phyloP scores from a whole-genome alignment of 2,329 filamentous ascomycete genomes.

The Sporothrix mexicana region DNA sequence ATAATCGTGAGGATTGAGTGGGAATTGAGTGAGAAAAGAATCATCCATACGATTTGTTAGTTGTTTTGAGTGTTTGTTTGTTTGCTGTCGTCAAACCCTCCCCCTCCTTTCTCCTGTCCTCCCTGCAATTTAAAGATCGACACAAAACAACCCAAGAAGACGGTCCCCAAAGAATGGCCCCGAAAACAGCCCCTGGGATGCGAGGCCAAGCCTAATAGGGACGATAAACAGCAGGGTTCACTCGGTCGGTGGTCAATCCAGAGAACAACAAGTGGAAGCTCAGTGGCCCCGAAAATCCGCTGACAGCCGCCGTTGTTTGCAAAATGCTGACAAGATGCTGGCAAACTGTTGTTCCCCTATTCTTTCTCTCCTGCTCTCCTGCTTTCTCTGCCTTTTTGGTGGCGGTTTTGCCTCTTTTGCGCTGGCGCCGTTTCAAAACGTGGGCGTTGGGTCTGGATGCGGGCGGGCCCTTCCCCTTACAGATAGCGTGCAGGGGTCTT shows the following conservation, averaged over 20 bases:
- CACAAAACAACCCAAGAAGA: constrained; percentile 3
- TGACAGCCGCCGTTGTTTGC: constrained; percentile 10
- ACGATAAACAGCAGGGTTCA: background rate
- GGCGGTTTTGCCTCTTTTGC: background rate
- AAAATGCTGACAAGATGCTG: background rate
- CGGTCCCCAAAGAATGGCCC: background rate
- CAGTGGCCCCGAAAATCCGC: constrained; percentile 23
- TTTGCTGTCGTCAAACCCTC: background rate
- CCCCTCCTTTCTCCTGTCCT: constrained; percentile 7
- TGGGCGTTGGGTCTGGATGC: constrained; percentile 1
- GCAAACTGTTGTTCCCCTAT: background rate
- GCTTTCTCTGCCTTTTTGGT: background rate
- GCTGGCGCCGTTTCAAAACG: constrained; percentile 29
- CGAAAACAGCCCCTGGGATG: too few species aligned
- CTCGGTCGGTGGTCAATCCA: background rate
- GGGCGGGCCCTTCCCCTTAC: constrained; percentile 1
- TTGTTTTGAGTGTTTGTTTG: background rate
- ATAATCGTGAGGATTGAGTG: background rate
- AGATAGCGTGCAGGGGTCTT: constrained; percentile 17
- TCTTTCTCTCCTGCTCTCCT: background rate
- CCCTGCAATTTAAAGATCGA: constrained; percentile 24
- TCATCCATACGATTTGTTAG: background rate
- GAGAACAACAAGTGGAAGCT: too few species aligned
- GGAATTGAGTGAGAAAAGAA: background rate
- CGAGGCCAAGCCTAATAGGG: background rate